These are phyloP conservation scores for Paramecium pentaurelia DNA, from an alignment of 73 alveolate species.

Conservation along the genomic window DNA sequence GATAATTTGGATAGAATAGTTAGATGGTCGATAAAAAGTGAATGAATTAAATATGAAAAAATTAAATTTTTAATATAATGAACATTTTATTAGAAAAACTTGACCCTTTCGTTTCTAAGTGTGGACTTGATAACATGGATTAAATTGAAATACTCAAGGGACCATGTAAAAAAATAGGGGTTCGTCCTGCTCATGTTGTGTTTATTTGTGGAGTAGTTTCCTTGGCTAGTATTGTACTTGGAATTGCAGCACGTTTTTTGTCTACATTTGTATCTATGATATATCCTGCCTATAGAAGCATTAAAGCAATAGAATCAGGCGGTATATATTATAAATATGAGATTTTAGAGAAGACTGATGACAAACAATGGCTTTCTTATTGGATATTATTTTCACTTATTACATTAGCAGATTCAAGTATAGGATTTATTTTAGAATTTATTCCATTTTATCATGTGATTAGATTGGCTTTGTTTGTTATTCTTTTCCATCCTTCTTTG, in stretches of 20 bases:
- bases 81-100: not conserved
- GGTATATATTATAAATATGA: not conserved
- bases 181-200: slow-evolving; percentile 48
- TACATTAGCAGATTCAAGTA: slow-evolving; percentile 73
- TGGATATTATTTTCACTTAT: slow-evolving; percentile 87
- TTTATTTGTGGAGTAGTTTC: not conserved
- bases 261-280: slow-evolving; percentile 78
- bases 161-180: slow-evolving; percentile 33
- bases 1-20: not conserved
- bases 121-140: not conserved
- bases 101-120: not conserved
- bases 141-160: not conserved
- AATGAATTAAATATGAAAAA: not conserved
- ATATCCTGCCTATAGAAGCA: slow-evolving; percentile 82
- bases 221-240: slow-evolving; percentile 18
- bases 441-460: slow-evolving; percentile 89
- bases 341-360: slow-evolving; percentile 73
- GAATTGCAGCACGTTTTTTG: slow-evolving; percentile 56
- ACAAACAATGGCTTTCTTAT: slow-evolving; percentile 92
- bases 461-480: slow-evolving; percentile 80
- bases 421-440: slow-evolving; percentile 71
- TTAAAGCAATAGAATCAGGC: slow-evolving; percentile 73
- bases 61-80: not conserved
- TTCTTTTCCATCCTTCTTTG: slow-evolving; percentile 87
- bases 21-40: not conserved